Evolutionary conservation across 441 rosid species (phyloP).

Genomic region (Jatropha multifida): DNA sequence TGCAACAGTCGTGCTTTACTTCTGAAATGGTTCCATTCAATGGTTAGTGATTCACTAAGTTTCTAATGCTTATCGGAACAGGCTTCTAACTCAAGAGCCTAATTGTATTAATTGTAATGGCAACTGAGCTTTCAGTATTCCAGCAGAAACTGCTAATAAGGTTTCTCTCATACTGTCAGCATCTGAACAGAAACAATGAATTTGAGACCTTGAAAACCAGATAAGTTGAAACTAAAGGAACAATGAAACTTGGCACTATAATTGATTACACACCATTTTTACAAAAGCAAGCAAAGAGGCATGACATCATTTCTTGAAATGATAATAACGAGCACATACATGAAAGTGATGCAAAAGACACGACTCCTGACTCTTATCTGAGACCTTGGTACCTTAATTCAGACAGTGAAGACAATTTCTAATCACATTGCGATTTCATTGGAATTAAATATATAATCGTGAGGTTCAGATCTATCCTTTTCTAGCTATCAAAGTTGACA

Average conservation of each 20-base stretch:
- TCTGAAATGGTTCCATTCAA: background rate
- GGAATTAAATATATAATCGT: constrained; percentile 8
- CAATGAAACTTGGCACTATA: background rate
- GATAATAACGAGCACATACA: background rate
- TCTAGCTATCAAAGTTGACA: constrained; percentile 12
- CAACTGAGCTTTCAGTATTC: background rate
- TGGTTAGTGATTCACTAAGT: background rate
- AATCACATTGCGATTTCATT: constrained; percentile 2
- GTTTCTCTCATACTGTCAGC: background rate
- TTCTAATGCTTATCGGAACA: background rate
- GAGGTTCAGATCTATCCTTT: constrained; percentile 24
- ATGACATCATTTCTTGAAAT: constrained; percentile 5
- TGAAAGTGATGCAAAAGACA: background rate
- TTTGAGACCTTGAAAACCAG: background rate
- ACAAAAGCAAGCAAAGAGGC: background rate
- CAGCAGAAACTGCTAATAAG: background rate
- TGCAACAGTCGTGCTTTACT: background rate
- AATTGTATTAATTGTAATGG: background rate
- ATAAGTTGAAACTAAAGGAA: background rate
- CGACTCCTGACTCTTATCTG: background rate
- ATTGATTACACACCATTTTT: background rate
- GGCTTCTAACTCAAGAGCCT: background rate
- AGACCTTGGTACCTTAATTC: background rate
- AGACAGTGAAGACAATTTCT: background rate
- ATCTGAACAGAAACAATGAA: background rate